A percentile compares a stretch with the other conserved stretches of the same genome.
Evolutionary conservation across 2,329 filamentous ascomycete genomes (phyloP).

Genomic region (Epichloe festucae): DNA sequence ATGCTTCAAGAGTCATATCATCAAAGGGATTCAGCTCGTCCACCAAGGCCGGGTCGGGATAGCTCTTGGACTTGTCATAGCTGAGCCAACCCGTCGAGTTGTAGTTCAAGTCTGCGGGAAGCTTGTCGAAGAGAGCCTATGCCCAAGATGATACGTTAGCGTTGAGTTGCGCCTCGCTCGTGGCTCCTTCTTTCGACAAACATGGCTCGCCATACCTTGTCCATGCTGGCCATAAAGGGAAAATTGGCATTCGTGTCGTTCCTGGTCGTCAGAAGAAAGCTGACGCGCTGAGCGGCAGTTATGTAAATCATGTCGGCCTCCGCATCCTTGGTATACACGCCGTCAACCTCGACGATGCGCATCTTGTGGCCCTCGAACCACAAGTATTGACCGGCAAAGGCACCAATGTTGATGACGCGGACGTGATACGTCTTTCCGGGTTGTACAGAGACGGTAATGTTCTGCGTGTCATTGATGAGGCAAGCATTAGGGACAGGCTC

Average conservation of each 20-base stretch:
- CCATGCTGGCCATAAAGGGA: constrained; percentile 57
- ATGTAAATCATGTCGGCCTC: constrained; percentile 53
- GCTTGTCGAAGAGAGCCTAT: constrained; percentile 50
- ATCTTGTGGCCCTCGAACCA: constrained; percentile 58
- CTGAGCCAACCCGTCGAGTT: constrained; percentile 54
- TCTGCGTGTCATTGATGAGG: constrained; percentile 58
- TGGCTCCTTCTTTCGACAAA: not conserved
- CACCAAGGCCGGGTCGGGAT: constrained; percentile 39
- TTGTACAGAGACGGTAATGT: constrained; percentile 44
- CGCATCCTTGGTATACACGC: constrained; percentile 49
- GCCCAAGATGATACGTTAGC: not conserved
- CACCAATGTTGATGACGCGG: constrained; percentile 59
- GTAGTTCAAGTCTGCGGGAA: constrained; percentile 56
- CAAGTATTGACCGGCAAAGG: constrained; percentile 54
- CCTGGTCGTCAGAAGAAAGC: constrained; percentile 49
- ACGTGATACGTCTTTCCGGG: constrained; percentile 62
- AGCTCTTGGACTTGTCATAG: constrained; percentile 34
- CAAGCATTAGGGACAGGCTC: constrained; percentile 56
- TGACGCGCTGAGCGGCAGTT: constrained; percentile 52
- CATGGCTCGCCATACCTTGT: constrained; percentile 32
- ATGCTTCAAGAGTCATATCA: constrained; percentile 58
- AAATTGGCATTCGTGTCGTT: constrained; percentile 51
- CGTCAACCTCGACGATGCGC: constrained; percentile 60
- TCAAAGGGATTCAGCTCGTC: constrained; percentile 57
- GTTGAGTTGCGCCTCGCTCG: not conserved